Base-by-base conservation (phyloP, 345 rosid genomes). In the Gossypium australe region DNA sequence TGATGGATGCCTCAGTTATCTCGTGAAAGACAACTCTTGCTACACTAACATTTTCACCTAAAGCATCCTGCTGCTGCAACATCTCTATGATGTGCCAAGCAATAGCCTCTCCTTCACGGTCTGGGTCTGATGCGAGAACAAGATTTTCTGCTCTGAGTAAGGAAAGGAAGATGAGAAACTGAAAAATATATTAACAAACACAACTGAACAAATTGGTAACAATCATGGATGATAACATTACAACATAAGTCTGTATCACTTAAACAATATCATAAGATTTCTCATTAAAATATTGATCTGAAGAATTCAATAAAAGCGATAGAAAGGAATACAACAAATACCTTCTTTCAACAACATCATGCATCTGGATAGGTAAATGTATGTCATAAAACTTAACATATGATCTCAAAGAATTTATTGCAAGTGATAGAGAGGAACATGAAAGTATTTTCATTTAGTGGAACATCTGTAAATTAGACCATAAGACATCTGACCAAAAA, bases 71-170 rank as follows among this genome's bases (percentile, higher is more conserved):
- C 73, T 93, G 98, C 67, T 82, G 93, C 82, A 95, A 79, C 99
- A 95, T 95, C 94, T 95, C 99, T 75, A 88, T 72, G 82, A 95
- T 91, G 88, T 93, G 99, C 99, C 99, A 95, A 73, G 99, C 92
- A 83, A 93, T 95, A 82, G 99, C 99, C 88, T 95, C 99, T 77
- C 99, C 98, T 88, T 95, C 99, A 74, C 99, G 94, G 85, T 95
- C 99, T 74, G 99, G 99, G 86, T 93, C 99, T 77, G 99, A 91
- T 64, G 99, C 99, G 82, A 95, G 97, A 80, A 95, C 86, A 80
- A 95, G 88, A 85, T 86, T 91, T 83, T 93, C 89, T 83, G 98
- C 94, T 78, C 99, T 95, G 99, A 80, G 77, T 78, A 87, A 74
- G 76, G 72, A 78, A 84, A 76, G 71, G 77, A 84, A 55, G 78